Evolutionary conservation across 176 grass and related monocot genomes (phyloP).

Genomic region (Thinopyrum elongatum): DNA sequence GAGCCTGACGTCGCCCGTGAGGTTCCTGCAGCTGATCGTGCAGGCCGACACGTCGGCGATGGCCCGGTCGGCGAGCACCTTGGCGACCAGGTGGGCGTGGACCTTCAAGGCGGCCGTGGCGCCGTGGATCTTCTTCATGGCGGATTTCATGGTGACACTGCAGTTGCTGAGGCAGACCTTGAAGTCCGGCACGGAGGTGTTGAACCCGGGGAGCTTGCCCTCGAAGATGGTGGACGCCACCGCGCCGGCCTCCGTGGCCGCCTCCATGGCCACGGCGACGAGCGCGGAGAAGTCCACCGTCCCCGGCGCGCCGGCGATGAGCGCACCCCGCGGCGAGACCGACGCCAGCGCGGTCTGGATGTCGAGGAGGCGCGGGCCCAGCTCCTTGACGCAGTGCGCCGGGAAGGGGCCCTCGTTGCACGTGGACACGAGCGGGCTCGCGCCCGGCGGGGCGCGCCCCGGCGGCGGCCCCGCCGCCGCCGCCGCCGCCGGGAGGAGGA

Average conservation of each 20-base stretch:
- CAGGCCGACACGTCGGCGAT: conserved; percentile 33
- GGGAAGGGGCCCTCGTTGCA: conserved; percentile 18
- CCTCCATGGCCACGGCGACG: conserved; percentile 35
- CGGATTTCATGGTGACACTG: conserved; percentile 37
- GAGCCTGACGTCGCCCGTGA: conserved; percentile 35
- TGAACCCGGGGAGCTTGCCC: conserved; percentile 48
- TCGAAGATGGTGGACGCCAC: conserved; percentile 25
- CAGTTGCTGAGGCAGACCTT: conserved; percentile 38
- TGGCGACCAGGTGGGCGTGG: conserved; percentile 15
- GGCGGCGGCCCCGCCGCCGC: neutral
- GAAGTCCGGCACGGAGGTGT: conserved; percentile 26
- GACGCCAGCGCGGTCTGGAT: conserved; percentile 38
- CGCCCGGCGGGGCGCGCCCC: conserved; percentile 9
- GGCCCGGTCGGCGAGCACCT: conserved; percentile 23
- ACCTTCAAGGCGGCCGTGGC: conserved; percentile 28
- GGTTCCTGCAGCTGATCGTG: conserved; percentile 25
- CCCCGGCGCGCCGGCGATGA: conserved; percentile 41
- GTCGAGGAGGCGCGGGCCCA: conserved; percentile 33
- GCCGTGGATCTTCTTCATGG: conserved; percentile 59
- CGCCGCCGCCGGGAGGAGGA: neutral
- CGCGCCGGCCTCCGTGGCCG: conserved; percentile 34
- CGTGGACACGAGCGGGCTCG: conserved; percentile 21
- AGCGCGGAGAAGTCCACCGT: conserved; percentile 36
- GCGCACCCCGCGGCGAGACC: neutral
- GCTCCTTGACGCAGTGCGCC: conserved; percentile 33